A percentile compares a stretch with the other conserved stretches of the same genome.
These are phyloP conservation scores for Sphaerostilbella broomeana DNA, from an alignment of 2,329 filamentous ascomycete species.

Conservation along the genomic window DNA sequence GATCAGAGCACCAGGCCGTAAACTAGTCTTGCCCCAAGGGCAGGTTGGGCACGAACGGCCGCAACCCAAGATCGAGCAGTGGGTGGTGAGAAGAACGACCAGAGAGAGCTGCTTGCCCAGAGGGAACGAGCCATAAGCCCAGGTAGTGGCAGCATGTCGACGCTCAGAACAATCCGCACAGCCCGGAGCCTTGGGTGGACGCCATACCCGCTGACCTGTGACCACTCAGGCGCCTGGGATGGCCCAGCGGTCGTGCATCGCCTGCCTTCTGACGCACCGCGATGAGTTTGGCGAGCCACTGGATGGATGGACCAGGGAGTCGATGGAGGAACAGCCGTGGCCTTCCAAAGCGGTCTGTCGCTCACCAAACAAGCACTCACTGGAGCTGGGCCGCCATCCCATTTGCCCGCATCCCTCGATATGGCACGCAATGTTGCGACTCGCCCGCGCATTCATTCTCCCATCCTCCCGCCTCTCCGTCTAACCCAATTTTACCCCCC, in stretches of 20 bases:
- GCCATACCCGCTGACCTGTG: conserved; percentile 13
- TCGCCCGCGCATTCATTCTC: conserved; percentile 2
- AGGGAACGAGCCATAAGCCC: conserved; percentile 1
- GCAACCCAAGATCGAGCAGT: conserved; percentile 11
- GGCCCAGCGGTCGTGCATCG: conserved; percentile 10
- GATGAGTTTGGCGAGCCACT: conserved; percentile 4
- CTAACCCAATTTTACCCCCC: conserved; percentile 4
- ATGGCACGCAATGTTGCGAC: background rate
- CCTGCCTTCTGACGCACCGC: conserved; percentile 8
- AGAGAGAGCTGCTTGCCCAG: conserved; percentile 10
- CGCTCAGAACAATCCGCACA: conserved; percentile 12
- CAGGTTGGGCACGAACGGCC: conserved; percentile 17
- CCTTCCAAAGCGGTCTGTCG: conserved; percentile 8
- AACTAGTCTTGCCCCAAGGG: conserved; percentile 4
- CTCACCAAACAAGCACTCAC: too few relatives aligned
- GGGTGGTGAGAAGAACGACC: too few relatives aligned
- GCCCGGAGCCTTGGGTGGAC: conserved; percentile 8
- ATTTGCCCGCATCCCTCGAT: conserved; percentile 1
- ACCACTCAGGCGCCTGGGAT: conserved; percentile 10
- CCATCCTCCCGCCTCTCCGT: conserved; percentile 2
- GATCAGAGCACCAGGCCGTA: conserved; percentile 3
- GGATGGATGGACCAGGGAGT: conserved; percentile 4
- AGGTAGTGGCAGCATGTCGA: too few relatives aligned
- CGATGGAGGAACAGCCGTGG: conserved; percentile 3
- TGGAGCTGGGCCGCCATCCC: conserved; percentile 3